phyloP scores from a whole-genome alignment of 495 filamentous ascomycete species.

The Aspergillus kassunensis region DNA sequence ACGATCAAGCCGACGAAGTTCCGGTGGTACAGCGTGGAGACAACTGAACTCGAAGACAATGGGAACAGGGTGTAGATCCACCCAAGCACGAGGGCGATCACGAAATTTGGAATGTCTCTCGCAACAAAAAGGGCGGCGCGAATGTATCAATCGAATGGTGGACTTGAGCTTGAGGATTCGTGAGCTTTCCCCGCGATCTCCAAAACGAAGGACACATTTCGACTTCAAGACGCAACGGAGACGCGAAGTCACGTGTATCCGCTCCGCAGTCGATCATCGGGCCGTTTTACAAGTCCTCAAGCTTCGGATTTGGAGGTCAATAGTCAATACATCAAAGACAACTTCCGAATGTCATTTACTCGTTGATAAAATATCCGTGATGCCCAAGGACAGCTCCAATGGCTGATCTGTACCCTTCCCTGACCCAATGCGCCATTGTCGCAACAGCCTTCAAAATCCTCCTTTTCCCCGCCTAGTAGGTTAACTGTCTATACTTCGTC shows the following conservation, averaged over 20 bases:
- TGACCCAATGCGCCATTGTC: slow-evolving; percentile 81
- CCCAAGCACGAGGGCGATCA: slow-evolving; percentile 49
- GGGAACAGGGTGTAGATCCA: slow-evolving; percentile 38
- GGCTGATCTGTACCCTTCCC: slow-evolving; percentile 77
- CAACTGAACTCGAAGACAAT: slow-evolving; percentile 16
- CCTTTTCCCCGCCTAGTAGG: slow-evolving; percentile 94
- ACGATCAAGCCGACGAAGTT: slow-evolving; percentile 25
- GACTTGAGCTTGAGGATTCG: slow-evolving; percentile 41
- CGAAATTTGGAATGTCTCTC: slow-evolving; percentile 42
- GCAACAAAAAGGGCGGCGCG: slow-evolving; percentile 42
- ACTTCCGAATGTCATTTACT: neutral
- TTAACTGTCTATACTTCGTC: slow-evolving; percentile 9
- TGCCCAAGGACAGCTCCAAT: slow-evolving; percentile 46
- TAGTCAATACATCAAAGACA: no score
- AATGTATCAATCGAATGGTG: slow-evolving; percentile 43
- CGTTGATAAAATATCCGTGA: slow-evolving; percentile 16
- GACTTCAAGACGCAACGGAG: slow-evolving; percentile 12
- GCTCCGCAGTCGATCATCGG: slow-evolving; percentile 10
- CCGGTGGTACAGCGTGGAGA: slow-evolving; percentile 38
- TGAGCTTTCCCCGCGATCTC: slow-evolving; percentile 3
- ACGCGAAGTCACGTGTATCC: slow-evolving; percentile 15
- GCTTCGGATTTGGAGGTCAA: neutral
- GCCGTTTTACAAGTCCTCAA: neutral
- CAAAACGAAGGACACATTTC: slow-evolving; percentile 33
- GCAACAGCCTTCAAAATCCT: slow-evolving; percentile 90